A percentile compares a stretch with the other conserved stretches of the same genome.
phyloP scores from a whole-genome alignment of 345 rosid species.

The Noccaea caerulescens region DNA sequence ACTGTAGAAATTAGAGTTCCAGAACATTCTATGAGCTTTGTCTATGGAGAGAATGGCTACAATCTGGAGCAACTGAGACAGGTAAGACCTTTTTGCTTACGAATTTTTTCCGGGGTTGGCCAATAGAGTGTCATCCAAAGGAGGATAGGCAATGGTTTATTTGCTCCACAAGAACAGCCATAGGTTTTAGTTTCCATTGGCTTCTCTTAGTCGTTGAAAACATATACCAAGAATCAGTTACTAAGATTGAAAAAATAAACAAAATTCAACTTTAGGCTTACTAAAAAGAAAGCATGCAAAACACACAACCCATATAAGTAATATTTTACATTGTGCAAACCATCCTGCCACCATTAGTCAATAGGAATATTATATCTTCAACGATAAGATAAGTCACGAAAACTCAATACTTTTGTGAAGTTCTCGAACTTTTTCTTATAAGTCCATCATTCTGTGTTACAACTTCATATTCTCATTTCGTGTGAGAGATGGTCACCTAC shows the following conservation, averaged over 20 bases:
- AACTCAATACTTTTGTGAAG: conserved; percentile 5
- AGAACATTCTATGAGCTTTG: conserved; percentile 69
- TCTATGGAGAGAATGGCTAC: conserved; percentile 82
- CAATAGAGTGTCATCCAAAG: conserved; percentile 9
- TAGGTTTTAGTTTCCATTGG: conserved; percentile 20
- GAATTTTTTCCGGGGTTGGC: conserved; percentile 5
- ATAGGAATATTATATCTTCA: not conserved
- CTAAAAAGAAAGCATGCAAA: conserved; percentile 29
- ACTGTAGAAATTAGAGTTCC: conserved; percentile 85
- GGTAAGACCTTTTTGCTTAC: conserved; percentile 31
- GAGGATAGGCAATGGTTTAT: conserved; percentile 21
- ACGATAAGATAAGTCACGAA: conserved; percentile 22
- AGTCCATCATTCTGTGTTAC: not conserved
- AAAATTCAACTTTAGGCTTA: conserved; percentile 15
- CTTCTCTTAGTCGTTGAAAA: conserved; percentile 15
- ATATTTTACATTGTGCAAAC: conserved; percentile 10
- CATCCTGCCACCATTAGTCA: not conserved
- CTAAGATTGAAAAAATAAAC: not conserved
- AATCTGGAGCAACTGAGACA: conserved; percentile 69
- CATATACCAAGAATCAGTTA: conserved; percentile 20
- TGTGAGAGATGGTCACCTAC: conserved; percentile 21
- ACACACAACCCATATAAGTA: conserved; percentile 4
- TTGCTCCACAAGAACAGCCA: conserved; percentile 20
- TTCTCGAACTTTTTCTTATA: not conserved
- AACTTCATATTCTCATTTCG: not conserved